Base-by-base conservation (phyloP, 2,329 filamentous ascomycete genomes). In the Chrysoporthe cubensis region DNA sequence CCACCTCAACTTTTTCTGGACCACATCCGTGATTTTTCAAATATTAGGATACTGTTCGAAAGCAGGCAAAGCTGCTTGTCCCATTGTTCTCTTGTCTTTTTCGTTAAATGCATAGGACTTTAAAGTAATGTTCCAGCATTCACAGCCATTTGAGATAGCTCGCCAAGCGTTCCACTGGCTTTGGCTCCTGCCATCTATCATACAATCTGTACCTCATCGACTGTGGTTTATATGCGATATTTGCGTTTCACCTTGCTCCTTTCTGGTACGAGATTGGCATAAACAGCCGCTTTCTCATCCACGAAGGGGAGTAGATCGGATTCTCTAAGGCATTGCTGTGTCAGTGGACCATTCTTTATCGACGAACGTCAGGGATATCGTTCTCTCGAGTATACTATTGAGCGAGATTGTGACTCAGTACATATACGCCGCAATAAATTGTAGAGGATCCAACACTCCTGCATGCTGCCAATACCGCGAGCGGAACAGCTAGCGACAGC, bases 341-440 rank as follows among this genome's bases (percentile, higher is more conserved):
- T 26, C 21, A 11, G 26, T 16, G 5, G 18, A 61, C 9, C n/a
- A 46, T 11, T 14, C 18, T n/a, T 61, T 37, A 3, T 32, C 50
- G 11, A 34, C 14, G 1, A n/a, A 16, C 11, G 13, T 4, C 26
- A 16, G n/a, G 18, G 21, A 48, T 18, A 34, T 14, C 18, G 21
- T 32, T 43, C 18, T n/a, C n/a, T 63, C 61, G 26, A 11, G 18
- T 8, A 43, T 63, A 13, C 61, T 48, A 18, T 40, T 63, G 46
- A n/a, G 16, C n/a, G 61, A 52, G n/a, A 52, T 63, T 42, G 61
- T 34, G 18, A 18, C n/a, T 14, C 54, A 3, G 21, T 44, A 2
- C 46, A 54, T 9, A n/a, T 44, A 18, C 26, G 26, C 48, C 54
- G 2, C 21, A 52, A 50, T 34, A 63, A n/a, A 18, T 43, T n/a